Evolutionary conservation across 441 rosid genomes (phyloP), one percentile per base, ranked within the genome.

Genomic region (Adansonia grandidieri): DNA sequence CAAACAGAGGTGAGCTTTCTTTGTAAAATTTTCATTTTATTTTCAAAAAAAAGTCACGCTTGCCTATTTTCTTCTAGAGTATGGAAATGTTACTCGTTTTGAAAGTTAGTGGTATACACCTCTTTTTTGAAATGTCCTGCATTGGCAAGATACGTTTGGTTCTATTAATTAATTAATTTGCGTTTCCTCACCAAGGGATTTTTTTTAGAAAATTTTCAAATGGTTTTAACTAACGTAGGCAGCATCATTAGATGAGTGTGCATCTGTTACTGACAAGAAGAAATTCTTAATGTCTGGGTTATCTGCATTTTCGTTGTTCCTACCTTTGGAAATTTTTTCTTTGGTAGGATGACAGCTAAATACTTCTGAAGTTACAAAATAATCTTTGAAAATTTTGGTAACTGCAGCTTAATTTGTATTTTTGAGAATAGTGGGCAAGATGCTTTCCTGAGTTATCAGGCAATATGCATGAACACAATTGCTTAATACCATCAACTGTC

Each of bases 391-490:
- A 1, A n/a, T 60, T 51, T 45, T 42, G 73, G 47, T 19, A 42
- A 47, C 15, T 77, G 20, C 56, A 8, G 45, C 72, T 24, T 73
- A 73, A 13, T 53, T 78, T 69, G 57, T 51, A 19, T 74, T 58
- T 45, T 51, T 64, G 28, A 50, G 51, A 40, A 61, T 42, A 66
- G 44, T 47, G 17, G 17, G 24, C n/a, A 40, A 51, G 73, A 48
- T 57, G 47, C 45, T 65, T 50, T 48, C 64, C n/a, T 48, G 44
- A 32, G 2, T 53, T 53, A 17, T 20, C 48, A 68, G 67, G 65
- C 40, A 8, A 28, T 48, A 50, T 24, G 72, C 37, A 17, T 48
- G 45, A 4, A 45, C 42, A 15, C 10, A 13, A 28, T 9, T 75
- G 60, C 61, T 56, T 70, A 32, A 78, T 61, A 53, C 40, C 11